phyloP scores from a whole-genome alignment of 2,329 filamentous ascomycete genomes.

The Fusarium phyllophilum region DNA sequence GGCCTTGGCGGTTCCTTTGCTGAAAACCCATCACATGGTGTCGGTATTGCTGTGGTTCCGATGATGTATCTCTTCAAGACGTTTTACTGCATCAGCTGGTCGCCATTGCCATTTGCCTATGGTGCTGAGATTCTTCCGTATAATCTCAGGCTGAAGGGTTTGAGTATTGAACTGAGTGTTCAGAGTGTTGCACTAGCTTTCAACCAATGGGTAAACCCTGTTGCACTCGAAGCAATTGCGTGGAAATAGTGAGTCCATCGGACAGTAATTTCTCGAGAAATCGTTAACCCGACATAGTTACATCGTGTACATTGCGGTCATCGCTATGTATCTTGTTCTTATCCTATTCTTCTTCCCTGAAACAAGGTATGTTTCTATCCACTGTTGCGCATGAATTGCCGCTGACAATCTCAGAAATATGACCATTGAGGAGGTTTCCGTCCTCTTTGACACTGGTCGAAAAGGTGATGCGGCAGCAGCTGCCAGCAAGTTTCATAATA shows the following conservation, averaged over 20 bases:
- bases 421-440: conserved; percentile 33
- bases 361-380: conserved; percentile 17
- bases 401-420: conserved; percentile 9
- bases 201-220: conserved; percentile 40
- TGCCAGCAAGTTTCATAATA: conserved; percentile 3
- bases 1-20: conserved; percentile 6
- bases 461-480: conserved; percentile 17
- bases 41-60: conserved; percentile 25
- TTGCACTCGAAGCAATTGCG: conserved; percentile 33
- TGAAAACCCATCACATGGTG: conserved; percentile 10
- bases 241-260: conserved; percentile 43
- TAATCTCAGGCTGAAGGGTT: conserved; percentile 40
- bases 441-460: conserved; percentile 30
- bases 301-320: conserved; percentile 34
- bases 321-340: conserved; percentile 33
- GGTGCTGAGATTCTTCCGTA: conserved; percentile 44
- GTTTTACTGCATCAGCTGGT: conserved; percentile 42
- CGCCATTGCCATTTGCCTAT: conserved; percentile 41
- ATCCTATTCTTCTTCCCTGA: conserved; percentile 39
- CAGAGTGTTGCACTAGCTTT: conserved; percentile 35
- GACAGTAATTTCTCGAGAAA: no score
- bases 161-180: conserved; percentile 31
- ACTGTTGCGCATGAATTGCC: fast-evolving
- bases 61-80: conserved; percentile 34
- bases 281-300: no score